Evolutionary conservation across 2,329 filamentous ascomycete genomes (phyloP).

Genomic region (Fusarium tupiense): DNA sequence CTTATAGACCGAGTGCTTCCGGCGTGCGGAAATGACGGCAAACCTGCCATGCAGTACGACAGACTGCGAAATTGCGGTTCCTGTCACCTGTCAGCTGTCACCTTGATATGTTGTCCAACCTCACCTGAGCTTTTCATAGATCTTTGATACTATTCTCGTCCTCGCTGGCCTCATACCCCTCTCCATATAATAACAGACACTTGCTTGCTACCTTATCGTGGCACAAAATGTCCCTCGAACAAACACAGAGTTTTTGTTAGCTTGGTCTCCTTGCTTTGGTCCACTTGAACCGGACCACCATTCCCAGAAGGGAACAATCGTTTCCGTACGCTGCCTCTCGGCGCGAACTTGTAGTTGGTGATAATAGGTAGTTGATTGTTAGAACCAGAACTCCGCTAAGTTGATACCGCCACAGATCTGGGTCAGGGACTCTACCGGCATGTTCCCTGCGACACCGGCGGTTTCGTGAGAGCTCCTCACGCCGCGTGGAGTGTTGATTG

Average conservation of each 20-base stretch:
- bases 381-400: background rate
- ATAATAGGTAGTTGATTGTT: background rate
- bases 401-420: slow-evolving; percentile 19
- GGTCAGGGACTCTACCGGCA: background rate
- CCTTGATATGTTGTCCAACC: slow-evolving; percentile 3
- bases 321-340: background rate
- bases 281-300: slow-evolving; percentile 13
- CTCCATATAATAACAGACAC: background rate
- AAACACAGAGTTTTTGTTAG: background rate
- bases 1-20: background rate
- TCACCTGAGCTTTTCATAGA: slow-evolving; percentile 8
- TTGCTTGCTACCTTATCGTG: background rate
- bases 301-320: slow-evolving; percentile 1
- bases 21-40: slow-evolving; percentile 11
- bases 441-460: slow-evolving; percentile 16
- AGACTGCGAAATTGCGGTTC: slow-evolving; percentile 5
- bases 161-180: background rate
- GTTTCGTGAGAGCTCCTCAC: slow-evolving; percentile 17
- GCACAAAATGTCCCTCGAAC: slow-evolving; percentile 1
- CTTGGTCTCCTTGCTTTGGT: slow-evolving; percentile 2
- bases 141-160: slow-evolving; percentile 27
- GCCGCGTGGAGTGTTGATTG: background rate
- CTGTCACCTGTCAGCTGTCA: slow-evolving; percentile 1
- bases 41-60: slow-evolving; percentile 16
- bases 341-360: background rate